Evolutionary conservation across 257 asterid species (phyloP).

Genomic region (Nicotiana tabacum): DNA sequence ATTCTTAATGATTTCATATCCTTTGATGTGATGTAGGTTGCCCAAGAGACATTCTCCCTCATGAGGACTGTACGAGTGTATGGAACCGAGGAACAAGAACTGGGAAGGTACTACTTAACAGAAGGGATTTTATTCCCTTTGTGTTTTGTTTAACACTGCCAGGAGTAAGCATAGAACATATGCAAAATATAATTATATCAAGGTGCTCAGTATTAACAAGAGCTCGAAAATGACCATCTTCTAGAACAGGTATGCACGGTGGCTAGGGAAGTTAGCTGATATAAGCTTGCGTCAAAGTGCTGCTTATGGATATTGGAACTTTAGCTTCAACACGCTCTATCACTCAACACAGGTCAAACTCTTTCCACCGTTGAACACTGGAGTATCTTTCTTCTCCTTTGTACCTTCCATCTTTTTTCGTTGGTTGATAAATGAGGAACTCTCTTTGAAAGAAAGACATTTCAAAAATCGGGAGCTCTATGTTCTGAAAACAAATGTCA

Average conservation of each 20-base stretch:
- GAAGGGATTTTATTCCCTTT: neutral
- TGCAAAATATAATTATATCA: neutral
- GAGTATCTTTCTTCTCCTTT: neutral
- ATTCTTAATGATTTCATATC: neutral
- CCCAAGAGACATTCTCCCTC: constrained; percentile 91
- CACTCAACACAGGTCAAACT: constrained; percentile 83
- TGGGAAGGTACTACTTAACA: constrained; percentile 45
- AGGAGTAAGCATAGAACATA: constrained; percentile 2
- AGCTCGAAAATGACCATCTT: constrained; percentile 1
- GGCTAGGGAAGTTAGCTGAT: constrained; percentile 82
- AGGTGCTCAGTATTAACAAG: neutral
- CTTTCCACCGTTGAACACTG: neutral
- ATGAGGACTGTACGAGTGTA: constrained; percentile 91
- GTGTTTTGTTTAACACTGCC: neutral
- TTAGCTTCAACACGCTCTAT: constrained; percentile 78
- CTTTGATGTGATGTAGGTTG: constrained; percentile 50
- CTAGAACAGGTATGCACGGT: constrained; percentile 48
- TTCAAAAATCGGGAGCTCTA: neutral
- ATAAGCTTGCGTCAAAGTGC: constrained; percentile 89
- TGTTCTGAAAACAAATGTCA: neutral
- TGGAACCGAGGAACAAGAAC: constrained; percentile 86
- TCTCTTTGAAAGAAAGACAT: neutral
- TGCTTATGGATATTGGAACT: constrained; percentile 94
- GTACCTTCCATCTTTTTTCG: neutral
- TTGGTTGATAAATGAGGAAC: neutral